Evolutionary conservation across 176 grass and related monocot species (phyloP).

Genomic region (Puya raimondii): DNA sequence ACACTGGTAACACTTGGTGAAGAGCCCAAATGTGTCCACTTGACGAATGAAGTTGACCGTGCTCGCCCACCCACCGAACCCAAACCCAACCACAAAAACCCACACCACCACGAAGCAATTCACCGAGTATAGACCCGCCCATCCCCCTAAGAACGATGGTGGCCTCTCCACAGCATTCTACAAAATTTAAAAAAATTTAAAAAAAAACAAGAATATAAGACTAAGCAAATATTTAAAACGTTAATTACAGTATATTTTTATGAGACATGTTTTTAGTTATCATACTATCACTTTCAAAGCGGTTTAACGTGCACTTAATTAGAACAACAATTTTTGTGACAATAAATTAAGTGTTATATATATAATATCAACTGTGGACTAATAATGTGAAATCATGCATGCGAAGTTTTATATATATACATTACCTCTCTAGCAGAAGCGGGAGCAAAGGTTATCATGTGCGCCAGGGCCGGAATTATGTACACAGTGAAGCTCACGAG

Average conservation of each 20-base stretch:
- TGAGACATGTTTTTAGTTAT: too few relatives aligned
- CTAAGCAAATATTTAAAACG: too few relatives aligned
- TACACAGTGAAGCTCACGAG: slow-evolving; percentile 99
- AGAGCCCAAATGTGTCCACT: slow-evolving; percentile 73
- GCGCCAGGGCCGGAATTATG: slow-evolving; percentile 74
- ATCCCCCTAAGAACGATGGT: slow-evolving; percentile 41
- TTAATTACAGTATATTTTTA: too few relatives aligned
- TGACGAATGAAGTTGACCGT: slow-evolving; percentile 71
- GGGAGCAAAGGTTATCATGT: slow-evolving; percentile 72
- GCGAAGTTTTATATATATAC: not conserved
- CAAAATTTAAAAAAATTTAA: not conserved
- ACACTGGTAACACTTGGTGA: slow-evolving; percentile 98
- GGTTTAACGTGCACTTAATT: not conserved
- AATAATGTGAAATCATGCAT: not conserved
- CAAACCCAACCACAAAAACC: slow-evolving; percentile 88
- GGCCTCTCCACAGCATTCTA: slow-evolving; percentile 91
- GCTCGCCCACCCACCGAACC: slow-evolving; percentile 93
- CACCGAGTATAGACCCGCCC: slow-evolving; percentile 45
- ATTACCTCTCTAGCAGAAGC: slow-evolving; percentile 60
- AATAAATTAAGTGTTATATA: too few relatives aligned
- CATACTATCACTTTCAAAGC: too few relatives aligned
- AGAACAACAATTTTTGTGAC: not conserved
- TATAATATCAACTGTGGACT: not conserved
- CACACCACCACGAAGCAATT: slow-evolving; percentile 79
- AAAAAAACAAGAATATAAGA: not conserved